phyloP scores from a whole-genome alignment of 176 grass and related monocot species.

The Triticum dicoccoides region DNA sequence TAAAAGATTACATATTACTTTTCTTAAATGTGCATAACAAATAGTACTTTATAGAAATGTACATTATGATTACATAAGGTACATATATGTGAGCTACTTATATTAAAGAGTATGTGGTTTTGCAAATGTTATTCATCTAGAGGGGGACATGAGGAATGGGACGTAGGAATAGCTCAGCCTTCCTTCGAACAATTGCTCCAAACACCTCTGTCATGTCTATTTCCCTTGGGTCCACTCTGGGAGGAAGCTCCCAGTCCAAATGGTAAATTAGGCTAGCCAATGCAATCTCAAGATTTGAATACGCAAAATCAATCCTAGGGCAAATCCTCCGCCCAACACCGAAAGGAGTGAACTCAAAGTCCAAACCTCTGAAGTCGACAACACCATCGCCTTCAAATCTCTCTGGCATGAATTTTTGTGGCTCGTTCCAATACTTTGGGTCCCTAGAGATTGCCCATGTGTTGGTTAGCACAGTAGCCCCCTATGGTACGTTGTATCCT shows the following conservation, averaged over 20 bases:
- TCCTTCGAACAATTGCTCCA: background rate
- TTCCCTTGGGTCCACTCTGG: background rate
- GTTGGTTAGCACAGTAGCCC: conserved; percentile 24
- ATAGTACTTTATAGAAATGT: too few relatives aligned
- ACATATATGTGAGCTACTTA: background rate
- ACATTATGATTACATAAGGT: background rate
- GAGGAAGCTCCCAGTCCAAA: conserved; percentile 33
- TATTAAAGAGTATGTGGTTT: background rate
- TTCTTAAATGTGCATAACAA: too few relatives aligned
- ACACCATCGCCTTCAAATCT: background rate
- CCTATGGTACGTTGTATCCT: background rate
- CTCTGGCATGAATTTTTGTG: conserved; percentile 30
- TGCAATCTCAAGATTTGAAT: conserved; percentile 11
- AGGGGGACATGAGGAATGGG: background rate
- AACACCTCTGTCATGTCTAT: background rate
- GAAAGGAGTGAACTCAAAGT: conserved; percentile 28
- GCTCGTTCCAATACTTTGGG: conserved; percentile 30
- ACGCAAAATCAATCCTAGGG: conserved; percentile 22
- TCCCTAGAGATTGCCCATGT: conserved; percentile 35
- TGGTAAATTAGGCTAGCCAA: conserved; percentile 20
- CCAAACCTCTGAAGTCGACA: background rate
- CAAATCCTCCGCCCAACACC: conserved; percentile 17
- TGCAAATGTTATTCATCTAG: background rate
- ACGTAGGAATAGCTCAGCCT: background rate
- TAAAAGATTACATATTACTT: too few relatives aligned